Evolutionary conservation across 306 rosid genomes (phyloP), one percentile per base, ranked within the genome.

Genomic region (Quercus dentata): DNA sequence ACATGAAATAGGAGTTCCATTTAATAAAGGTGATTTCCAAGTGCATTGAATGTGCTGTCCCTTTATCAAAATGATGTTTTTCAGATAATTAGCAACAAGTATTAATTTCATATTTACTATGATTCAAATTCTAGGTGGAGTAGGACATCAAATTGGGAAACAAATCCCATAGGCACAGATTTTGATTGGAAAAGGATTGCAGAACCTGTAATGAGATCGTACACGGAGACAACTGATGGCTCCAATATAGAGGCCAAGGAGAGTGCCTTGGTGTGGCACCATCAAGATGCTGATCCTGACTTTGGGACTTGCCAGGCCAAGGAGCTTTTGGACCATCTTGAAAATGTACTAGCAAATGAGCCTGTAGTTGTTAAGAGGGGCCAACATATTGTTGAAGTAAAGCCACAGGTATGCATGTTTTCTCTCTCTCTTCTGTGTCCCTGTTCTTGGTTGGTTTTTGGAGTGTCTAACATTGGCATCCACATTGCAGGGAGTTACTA

Each of bases 191-290:
- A 88, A 75, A 81, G 76, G 21, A 84, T 90, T 65, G 94, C 82
- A 15, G 91, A 88, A 65, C 97, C 94, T 56, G 92, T 87, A 78
- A 90, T 92, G 92, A 79, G 74, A 77, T 67, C 75, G 51, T 92
- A 92, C 15, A 88, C 89, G 1, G 92, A 92, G 78, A 86, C 90
- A 46, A 90, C 94, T 0, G 88, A 87, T 77, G 94, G 92, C 51
- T 88, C 94, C 67, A 85, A 82, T 61, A 90, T 92, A 75, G 94
- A 92, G 91, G 56, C 76, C 67, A 92, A 92, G 81, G 94, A 92
- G 82, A 92, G 90, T 81, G 94, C 88, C 71, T 82, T 90, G 81
- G 97, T 90, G 15, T 90, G 92, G 97, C 94, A 92, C 81, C 83
- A 92, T 76, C 82, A 62, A 77, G 81, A 87, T 31, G 89, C 92